Percentiles rank a stretch among this genome's conserved stretches.
Conservation (phyloP, 306 rosid genomes). For the Purshia tridentata region DNA sequence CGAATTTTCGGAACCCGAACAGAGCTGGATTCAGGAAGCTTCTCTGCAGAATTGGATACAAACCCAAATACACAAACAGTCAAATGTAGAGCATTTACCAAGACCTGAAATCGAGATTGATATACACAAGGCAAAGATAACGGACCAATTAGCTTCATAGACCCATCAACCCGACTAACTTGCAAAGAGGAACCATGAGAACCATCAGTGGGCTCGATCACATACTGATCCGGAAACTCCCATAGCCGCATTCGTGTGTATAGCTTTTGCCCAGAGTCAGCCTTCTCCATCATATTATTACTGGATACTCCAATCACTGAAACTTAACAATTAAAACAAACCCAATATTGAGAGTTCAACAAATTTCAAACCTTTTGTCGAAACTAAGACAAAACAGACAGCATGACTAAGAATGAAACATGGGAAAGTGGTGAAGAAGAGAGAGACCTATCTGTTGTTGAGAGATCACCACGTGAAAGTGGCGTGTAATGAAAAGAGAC, state of each 20-base stretch:
- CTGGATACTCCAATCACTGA: conserved; percentile 33
- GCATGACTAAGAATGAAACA: neutral
- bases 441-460: neutral
- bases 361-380: neutral
- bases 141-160: conserved; percentile 81
- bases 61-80: neutral
- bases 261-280: conserved; percentile 78
- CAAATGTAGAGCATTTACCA: neutral
- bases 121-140: neutral
- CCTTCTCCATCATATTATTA: conserved; percentile 74
- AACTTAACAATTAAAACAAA: conserved; percentile 11
- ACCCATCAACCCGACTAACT: conserved; percentile 70
- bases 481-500: neutral
- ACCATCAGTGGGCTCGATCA: conserved; percentile 92
- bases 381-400: neutral
- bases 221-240: conserved; percentile 90
- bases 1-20: conserved; percentile 73
- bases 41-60: conserved; percentile 42
- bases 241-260: conserved; percentile 85
- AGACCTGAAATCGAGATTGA: conserved; percentile 5
- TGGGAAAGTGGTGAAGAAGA: neutral
- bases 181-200: conserved; percentile 75
- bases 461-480: conserved; percentile 4
- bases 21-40: conserved; percentile 69
- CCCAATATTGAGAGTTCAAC: neutral